Evolutionary conservation across 116 monocot genomes (phyloP), one percentile per base, ranked within the genome.

Genomic region (Thalassia testudinum): DNA sequence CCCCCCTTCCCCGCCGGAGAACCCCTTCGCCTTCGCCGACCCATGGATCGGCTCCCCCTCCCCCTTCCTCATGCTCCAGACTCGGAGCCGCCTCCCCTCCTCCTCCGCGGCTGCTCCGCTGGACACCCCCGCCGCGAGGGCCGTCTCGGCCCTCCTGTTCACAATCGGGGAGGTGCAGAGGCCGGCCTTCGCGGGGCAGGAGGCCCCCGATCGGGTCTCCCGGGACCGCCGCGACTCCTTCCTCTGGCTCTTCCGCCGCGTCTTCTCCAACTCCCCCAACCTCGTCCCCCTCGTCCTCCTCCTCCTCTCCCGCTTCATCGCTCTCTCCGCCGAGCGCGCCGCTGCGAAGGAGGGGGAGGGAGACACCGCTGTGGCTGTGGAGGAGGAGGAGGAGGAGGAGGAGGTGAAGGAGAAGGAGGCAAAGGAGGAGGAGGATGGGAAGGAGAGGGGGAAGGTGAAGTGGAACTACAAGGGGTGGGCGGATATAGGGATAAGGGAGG

Each of bases 241-340:
- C 26, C 42, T 62, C 12, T 75, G 71, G 75, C 68, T 80, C 8
- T 71, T 75, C 54, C 48, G 53, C 42, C 60, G 64, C 11, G 75
- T 68, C 11, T 75, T 68, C 67, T 54, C 52, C 61, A 49, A 63
- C 17, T 80, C 80, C 24, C 70, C 80, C 18, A 56, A 64, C 18
- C 65, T 80, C 56, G 57, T 66, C 17, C 60, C 64, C 34, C 17
- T 27, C 13, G 38, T 80, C 13, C 70, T 80, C 54, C 44, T 58
- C 21, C 51, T 75, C 37, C 25, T 64, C 43, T 59, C 67, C 42
- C 11, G 45, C 21, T 71, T 52, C 40, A 21, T 78, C 7, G 71
- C 42, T 27, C 12, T 34, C 16, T 55, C 42, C 18, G 26, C 24
- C 19, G 52, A 53, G n/a, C 13, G 1, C 8, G 61, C 28, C 37